phyloP scores from a whole-genome alignment of 345 rosid species.

The Moricandia moricandioides region DNA sequence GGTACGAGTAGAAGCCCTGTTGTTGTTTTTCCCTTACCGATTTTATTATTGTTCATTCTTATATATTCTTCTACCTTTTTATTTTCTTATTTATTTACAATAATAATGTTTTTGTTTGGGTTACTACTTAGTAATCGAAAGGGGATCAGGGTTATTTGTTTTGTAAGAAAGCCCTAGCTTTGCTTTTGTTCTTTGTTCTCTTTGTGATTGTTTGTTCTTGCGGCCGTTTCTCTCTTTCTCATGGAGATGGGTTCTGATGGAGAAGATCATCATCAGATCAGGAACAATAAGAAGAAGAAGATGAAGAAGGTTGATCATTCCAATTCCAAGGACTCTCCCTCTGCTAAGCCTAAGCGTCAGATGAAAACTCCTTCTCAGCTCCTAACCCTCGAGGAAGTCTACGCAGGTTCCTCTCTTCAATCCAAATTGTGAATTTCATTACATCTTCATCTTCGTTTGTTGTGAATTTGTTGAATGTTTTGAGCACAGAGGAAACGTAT shows the following conservation, averaged over 20 bases:
- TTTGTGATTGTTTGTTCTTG: neutral
- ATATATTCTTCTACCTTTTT: constrained; percentile 24
- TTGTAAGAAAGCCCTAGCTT: constrained; percentile 38
- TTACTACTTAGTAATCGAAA: constrained; percentile 5
- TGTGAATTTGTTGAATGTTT: too few species aligned
- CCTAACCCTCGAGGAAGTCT: constrained; percentile 80
- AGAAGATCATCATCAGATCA: constrained; percentile 42
- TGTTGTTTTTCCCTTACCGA: constrained; percentile 32
- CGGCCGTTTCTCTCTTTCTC: neutral
- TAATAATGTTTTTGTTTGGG: constrained; percentile 1
- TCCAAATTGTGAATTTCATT: too few species aligned
- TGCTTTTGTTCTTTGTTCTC: neutral
- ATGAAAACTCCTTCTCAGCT: constrained; percentile 99
- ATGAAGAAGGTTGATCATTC: constrained; percentile 21
- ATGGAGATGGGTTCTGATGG: constrained; percentile 69
- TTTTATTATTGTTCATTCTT: constrained; percentile 38
- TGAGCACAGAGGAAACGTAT: constrained; percentile 76
- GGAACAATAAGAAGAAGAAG: constrained; percentile 21
- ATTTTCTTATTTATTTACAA: constrained; percentile 8
- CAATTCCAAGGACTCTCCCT: constrained; percentile 35
- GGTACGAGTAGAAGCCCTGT: constrained; percentile 6
- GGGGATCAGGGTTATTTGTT: constrained; percentile 30
- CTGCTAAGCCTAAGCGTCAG: constrained; percentile 83
- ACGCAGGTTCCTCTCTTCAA: constrained; percentile 38
- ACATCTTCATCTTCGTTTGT: too few species aligned